Percentiles rank a stretch among this genome's conserved stretches.
These are phyloP conservation scores for Ascosphaera aggregata DNA, from an alignment of 2,329 filamentous ascomycete species.

Conservation along the genomic window DNA sequence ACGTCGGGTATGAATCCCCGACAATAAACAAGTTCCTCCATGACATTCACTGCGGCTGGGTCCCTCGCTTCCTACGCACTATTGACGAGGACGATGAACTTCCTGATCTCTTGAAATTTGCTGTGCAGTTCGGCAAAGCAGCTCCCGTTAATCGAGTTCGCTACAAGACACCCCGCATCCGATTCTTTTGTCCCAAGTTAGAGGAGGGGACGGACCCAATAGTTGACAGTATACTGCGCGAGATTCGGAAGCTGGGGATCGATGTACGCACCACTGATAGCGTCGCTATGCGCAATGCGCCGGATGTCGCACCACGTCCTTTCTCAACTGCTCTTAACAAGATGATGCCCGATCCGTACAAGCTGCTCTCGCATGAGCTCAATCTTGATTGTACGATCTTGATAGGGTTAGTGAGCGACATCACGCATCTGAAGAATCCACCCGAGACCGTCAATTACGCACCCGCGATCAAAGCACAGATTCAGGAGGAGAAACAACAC, in stretches of 20 bases:
- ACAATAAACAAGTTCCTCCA: conserved; percentile 14
- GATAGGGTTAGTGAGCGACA: conserved; percentile 48
- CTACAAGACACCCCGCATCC: conserved; percentile 35
- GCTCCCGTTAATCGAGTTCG: conserved; percentile 31
- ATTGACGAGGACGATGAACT: conserved; percentile 30
- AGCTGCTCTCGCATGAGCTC: too few relatives aligned
- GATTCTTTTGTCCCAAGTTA: conserved; percentile 38
- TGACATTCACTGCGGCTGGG: conserved; percentile 16
- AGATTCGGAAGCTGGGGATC: conserved; percentile 29
- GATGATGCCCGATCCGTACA: too few relatives aligned
- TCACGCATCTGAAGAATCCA: too few relatives aligned
- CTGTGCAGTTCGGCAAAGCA: conserved; percentile 33
- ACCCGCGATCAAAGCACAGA: too few relatives aligned
- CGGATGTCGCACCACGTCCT: too few relatives aligned
- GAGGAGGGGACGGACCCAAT: conserved; percentile 25
- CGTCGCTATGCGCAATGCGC: too few relatives aligned
- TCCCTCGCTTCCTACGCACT: too few relatives aligned
- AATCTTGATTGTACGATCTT: conserved; percentile 43
- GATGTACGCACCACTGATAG: too few relatives aligned
- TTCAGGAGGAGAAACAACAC: too few relatives aligned
- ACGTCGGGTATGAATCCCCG: conserved; percentile 7
- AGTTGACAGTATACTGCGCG: conserved; percentile 31
- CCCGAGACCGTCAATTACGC: too few relatives aligned
- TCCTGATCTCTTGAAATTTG: conserved; percentile 36
- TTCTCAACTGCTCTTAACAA: too few relatives aligned